Conservation (phyloP, 352 stramenopile species). For the Phytophthora sp. region DNA sequence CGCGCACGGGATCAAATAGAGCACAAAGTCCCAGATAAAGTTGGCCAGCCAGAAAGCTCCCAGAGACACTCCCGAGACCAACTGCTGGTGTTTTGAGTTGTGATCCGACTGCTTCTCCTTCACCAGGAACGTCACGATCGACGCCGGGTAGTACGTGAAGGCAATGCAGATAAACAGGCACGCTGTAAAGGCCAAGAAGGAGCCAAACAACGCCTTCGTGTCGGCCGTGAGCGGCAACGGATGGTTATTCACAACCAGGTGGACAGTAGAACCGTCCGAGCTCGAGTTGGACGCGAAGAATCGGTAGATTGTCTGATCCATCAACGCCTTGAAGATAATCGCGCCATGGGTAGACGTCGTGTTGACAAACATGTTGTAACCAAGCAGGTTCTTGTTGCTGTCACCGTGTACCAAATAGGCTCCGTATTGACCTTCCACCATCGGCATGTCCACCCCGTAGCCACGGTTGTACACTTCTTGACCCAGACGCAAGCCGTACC, state of each 20-base stretch:
- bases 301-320: constrained; percentile 67
- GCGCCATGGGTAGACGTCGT: constrained; percentile 57
- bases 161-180: constrained; percentile 90
- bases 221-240: constrained; percentile 55
- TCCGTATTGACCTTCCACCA: constrained; percentile 51
- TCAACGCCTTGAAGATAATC: constrained; percentile 67
- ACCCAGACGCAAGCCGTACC: constrained; percentile 51
- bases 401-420: constrained; percentile 57
- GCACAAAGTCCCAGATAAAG: constrained; percentile 92
- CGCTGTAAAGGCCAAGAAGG: constrained; percentile 74
- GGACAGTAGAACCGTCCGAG: constrained; percentile 23
- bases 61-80: constrained; percentile 94
- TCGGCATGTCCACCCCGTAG: constrained; percentile 31
- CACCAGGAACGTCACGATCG: constrained; percentile 96
- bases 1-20: constrained; percentile 86
- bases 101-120: constrained; percentile 90
- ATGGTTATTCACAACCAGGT: constrained; percentile 61
- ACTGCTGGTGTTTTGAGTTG: constrained; percentile 97
- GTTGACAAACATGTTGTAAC: constrained; percentile 78
- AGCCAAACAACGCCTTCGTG: constrained; percentile 53
- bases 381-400: constrained; percentile 47
- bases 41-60: constrained; percentile 97
- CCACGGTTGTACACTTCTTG: constrained; percentile 60
- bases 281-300: constrained; percentile 50
- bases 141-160: constrained; percentile 92